Percentiles rank a stretch among this genome's conserved stretches.
Evolutionary conservation across 1,284 basidiomycete species (phyloP).

Genomic region (Cutaneotrichosporon sp.): DNA sequence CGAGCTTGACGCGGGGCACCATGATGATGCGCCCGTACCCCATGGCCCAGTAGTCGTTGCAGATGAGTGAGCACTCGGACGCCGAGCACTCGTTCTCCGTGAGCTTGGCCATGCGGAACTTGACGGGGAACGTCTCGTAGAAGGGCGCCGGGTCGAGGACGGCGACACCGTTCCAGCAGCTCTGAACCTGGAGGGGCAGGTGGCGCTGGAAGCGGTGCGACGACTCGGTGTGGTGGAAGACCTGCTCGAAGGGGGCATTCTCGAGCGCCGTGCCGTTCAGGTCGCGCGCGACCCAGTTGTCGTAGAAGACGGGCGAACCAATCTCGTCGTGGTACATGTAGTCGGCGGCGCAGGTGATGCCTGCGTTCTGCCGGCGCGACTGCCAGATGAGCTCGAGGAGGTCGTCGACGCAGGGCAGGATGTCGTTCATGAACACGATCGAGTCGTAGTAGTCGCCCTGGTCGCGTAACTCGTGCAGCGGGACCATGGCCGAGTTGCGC

Average conservation of each 20-base stretch:
- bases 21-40: slow-evolving; percentile 94
- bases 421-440: slow-evolving; percentile 97
- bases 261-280: slow-evolving; percentile 96
- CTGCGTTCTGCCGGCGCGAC: slow-evolving; percentile 83
- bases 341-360: slow-evolving; percentile 93
- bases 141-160: slow-evolving; percentile 89
- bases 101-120: slow-evolving; percentile 85
- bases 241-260: slow-evolving; percentile 89
- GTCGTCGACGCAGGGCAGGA: slow-evolving; percentile 92
- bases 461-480: slow-evolving; percentile 86
- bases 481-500: slow-evolving; percentile 89
- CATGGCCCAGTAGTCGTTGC: slow-evolving; percentile 84
- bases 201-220: slow-evolving; percentile 81
- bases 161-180: slow-evolving; percentile 95
- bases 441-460: slow-evolving; percentile 88
- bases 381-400: slow-evolving; percentile 95
- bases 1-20: slow-evolving; percentile 92
- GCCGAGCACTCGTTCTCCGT: slow-evolving; percentile 86
- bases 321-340: slow-evolving; percentile 98
- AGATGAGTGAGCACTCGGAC: slow-evolving; percentile 89
- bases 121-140: slow-evolving; percentile 81
- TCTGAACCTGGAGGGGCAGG: slow-evolving; percentile 89
- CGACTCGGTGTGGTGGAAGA: slow-evolving; percentile 80
- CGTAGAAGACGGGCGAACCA: slow-evolving; percentile 88
- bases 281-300: slow-evolving; percentile 96